Evolutionary conservation across 2,329 filamentous ascomycete genomes (phyloP).

Genomic region (Ophiostoma sp.): DNA sequence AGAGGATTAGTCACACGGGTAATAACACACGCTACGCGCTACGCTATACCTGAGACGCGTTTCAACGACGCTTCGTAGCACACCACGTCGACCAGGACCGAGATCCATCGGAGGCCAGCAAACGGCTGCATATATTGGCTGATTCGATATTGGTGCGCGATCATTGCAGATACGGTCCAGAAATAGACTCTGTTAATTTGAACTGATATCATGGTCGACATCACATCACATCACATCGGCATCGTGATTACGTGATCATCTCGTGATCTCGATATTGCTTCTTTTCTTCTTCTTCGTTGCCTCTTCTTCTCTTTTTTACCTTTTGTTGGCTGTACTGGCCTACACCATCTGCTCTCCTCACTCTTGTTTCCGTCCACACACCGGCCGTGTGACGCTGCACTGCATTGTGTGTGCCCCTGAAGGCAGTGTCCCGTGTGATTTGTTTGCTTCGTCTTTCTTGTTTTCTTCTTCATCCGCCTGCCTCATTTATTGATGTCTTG

Average conservation of each 20-base stretch:
- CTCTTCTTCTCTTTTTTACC: not conserved
- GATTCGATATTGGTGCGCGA: not conserved
- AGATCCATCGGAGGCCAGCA: not conserved
- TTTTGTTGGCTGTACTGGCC: not conserved
- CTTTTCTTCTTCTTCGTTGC: not conserved
- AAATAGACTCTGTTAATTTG: not conserved
- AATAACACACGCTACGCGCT: not conserved
- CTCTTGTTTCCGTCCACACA: not conserved
- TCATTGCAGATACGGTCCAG: not conserved
- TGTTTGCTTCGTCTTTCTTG: not conserved
- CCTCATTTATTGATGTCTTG: not conserved
- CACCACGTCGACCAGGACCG: not conserved
- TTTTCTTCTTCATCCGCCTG: not conserved
- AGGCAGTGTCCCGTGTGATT: not conserved
- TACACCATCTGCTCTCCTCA: not conserved
- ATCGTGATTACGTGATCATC: not conserved
- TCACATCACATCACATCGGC: not conserved
- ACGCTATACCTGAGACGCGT: slow-evolving; percentile 18
- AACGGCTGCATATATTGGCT: not conserved
- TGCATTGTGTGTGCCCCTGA: not conserved
- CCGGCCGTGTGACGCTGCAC: not conserved
- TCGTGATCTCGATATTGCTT: not conserved
- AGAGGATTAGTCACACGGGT: not conserved
- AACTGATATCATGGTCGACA: not conserved
- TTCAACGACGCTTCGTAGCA: slow-evolving; percentile 17